These are phyloP conservation scores for Colletotrichum liaoningense DNA, from an alignment of 2,329 filamentous ascomycete genomes.

Conservation along the genomic window DNA sequence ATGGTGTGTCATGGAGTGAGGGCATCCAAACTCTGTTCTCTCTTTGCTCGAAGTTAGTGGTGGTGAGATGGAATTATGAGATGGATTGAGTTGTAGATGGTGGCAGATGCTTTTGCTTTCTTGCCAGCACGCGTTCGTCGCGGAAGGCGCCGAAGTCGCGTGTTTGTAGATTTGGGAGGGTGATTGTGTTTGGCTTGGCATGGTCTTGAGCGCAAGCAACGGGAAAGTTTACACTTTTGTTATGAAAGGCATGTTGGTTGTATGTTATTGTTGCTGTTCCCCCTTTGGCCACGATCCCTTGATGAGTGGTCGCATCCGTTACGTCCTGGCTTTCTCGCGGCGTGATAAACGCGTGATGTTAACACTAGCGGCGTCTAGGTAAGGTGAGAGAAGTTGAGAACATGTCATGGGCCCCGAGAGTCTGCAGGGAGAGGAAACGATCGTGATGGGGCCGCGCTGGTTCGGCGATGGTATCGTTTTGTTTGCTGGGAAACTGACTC, in stretches of 20 bases:
- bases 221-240: background rate
- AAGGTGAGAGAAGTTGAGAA: too few relatives aligned
- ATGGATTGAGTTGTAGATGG: background rate
- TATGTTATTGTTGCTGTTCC: background rate
- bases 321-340: background rate
- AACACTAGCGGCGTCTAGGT: background rate
- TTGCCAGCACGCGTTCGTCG: constrained; percentile 30
- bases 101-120: background rate
- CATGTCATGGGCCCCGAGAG: constrained; percentile 8
- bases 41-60: background rate
- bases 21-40: constrained; percentile 23
- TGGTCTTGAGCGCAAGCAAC: background rate
- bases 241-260: background rate
- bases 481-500: constrained; percentile 16
- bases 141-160: constrained; percentile 27
- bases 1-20: constrained; percentile 16
- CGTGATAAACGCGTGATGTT: background rate
- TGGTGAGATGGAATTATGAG: constrained; percentile 4
- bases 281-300: background rate
- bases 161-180: background rate
- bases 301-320: background rate
- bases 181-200: background rate
- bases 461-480: background rate
- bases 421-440: background rate
- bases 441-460: constrained; percentile 6